Base-by-base conservation (phyloP, 352 stramenopile genomes). In the Globisporangium ultimum region DNA sequence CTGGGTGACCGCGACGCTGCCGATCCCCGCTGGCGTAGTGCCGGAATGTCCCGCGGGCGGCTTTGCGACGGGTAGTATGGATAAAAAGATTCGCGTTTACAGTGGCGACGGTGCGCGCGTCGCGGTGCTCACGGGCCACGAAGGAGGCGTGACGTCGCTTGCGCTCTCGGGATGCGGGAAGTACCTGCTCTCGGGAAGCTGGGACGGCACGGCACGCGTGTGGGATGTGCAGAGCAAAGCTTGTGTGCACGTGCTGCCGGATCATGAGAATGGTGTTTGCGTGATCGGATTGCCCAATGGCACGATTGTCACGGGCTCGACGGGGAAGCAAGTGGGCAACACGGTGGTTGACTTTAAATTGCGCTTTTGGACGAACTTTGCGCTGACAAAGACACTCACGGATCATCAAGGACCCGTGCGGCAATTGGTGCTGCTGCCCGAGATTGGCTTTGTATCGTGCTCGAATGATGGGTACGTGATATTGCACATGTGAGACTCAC, bases 211-310 rank as follows among this genome's bases (percentile, higher is more conserved):
- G 15, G 80, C 77, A 21, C 78, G 85, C 10, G 72, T 90, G 7
- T 95, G 85, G 85, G 84, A 84, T 58, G 53, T 93, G 3, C 48
- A 65, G 40, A 80, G 67, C 14, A 61, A 67, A 18, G 47, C 73
- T 46, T 91, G 81, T 66, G 15, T 86, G 13, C 76, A 90, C 18
- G 69, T 88, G 12, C 63, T 95, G 9, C 52, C 59, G 0, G 76
- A 66, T 28, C 85, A 95, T 47, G 85, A 95, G 66, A 95, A 95
- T 61, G 85, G 85, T 54, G 85, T 95, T 28, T 93, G 85, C 45
- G 85, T 95, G 28, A 61, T 93, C 0, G 78, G 74, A 0, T 55
- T 95, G 11, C 72, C 74, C 0, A 68, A 93, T 51, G 78, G 78
- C 22, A 68, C 67, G 21, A 41, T 95, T 17, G 82, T 91, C 13